Base-by-base conservation (phyloP, 306 rosid species). In the Sesbania bispinosa region DNA sequence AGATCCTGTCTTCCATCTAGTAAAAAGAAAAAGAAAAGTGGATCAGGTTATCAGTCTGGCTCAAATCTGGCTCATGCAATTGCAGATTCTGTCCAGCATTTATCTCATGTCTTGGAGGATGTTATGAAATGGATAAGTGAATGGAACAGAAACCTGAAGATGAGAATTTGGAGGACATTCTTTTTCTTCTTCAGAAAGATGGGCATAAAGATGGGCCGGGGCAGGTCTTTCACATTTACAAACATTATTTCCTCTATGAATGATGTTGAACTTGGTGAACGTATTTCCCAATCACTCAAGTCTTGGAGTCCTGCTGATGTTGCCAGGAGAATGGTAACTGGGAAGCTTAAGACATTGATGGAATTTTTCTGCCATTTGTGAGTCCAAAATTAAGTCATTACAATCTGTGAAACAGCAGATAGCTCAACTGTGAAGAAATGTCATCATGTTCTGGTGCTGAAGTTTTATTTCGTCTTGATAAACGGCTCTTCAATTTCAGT, bases 21-120 rank as follows among this genome's bases (percentile, higher is more conserved):
- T 51, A 95, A 92, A 77, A 95, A 86, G 85, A 95, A 95, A 76
- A 95, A 92, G 90, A 95, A 88, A 84, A 77, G 86, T 32, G 96
- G 96, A 52, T 64, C 84, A 13, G 63, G 60, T 42, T 85, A 85
- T 67, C 89, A 69, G 65, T 79, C 85, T 43, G 33, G 76, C 67
- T 78, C 85, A 42, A 79, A 83, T 63, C 60, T 86, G 35, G 69
- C 78, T 38, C 83, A 54, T 27, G 67, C 83, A 26, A 26, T 87
- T 5, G 79, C 88, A 27, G 81, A 85, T 58, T 89, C 96, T 18
- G 79, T 86, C 62, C 79, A 62, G 76, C 90, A 77, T 60, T 73
- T 89, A 18, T 77, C 85, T 67, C 68, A 42, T 57, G 75, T 77
- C 7, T 4, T 89, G 66, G 99, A 86, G 82, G 82, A 78, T 55